phyloP scores from a whole-genome alignment of 768 basidiomycete genomes.

The Boletus insuetus region DNA sequence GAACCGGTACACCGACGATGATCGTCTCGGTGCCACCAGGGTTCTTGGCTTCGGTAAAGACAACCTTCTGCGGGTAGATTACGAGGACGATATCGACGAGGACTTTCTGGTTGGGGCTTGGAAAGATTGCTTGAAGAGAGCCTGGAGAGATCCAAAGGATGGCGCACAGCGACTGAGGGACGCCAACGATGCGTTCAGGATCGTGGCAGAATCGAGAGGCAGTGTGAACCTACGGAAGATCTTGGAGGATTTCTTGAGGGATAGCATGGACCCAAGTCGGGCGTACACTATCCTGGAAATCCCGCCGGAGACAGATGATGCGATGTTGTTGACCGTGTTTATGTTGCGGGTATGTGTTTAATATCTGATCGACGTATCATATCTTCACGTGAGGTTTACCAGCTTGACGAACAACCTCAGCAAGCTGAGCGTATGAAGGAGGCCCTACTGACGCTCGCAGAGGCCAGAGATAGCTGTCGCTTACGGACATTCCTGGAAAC shows the following conservation, averaged over 20 bases:
- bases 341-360: conserved; percentile 56
- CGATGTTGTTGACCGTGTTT: conserved; percentile 73
- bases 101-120: conserved; percentile 70
- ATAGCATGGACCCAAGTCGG: conserved; percentile 61
- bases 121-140: conserved; percentile 55
- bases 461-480: conserved; percentile 69
- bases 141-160: conserved; percentile 44
- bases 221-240: conserved; percentile 46
- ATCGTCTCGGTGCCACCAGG: conserved; percentile 46
- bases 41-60: conserved; percentile 68
- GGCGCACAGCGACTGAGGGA: conserved; percentile 48
- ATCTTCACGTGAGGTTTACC: conserved; percentile 7
- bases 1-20: conserved; percentile 59
- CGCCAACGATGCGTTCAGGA: conserved; percentile 66
- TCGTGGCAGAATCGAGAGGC: conserved; percentile 62
- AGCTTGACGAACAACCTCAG: conserved; percentile 72
- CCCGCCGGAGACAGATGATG: conserved; percentile 68
- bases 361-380: background rate
- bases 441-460: conserved; percentile 71
- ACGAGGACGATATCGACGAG: conserved; percentile 66
- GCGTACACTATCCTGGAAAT: conserved; percentile 74
- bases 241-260: conserved; percentile 55
- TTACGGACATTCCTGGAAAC: conserved; percentile 62
- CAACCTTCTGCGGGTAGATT: conserved; percentile 59
- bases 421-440: conserved; percentile 70